Evolutionary conservation across 306 rosid species (phyloP), one percentile per base, ranked within the genome.

Genomic region (Senna tora): DNA sequence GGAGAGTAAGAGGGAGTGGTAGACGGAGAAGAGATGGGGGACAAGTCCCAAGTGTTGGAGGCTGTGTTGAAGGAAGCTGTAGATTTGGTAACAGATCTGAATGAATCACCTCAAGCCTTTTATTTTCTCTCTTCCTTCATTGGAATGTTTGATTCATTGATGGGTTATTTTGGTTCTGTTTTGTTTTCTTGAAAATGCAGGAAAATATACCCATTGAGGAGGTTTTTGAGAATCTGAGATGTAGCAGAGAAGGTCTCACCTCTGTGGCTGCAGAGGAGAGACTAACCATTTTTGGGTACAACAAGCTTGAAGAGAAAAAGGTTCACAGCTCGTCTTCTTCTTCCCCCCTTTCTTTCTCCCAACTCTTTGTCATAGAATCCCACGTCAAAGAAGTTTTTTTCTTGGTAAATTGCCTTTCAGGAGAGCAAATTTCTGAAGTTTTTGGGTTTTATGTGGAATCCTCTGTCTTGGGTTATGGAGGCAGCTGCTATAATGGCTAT

Each of bases 401-500:
- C 50, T 12, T 74, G 62, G 38, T 69, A 13, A 80, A 67, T 49
- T 75, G 2, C 74, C 76, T 74, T 84, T 50, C 87, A 94, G 98
- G 98, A 94, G 78, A 94, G 97, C 79, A 94, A 91, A 46, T 42
- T 94, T 55, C 57, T 94, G 79, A 94, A 89, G 86, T 94, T 87
- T 45, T 85, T 94, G 90, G 98, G 98, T 17, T 94, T 94, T 77
- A 94, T 94, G 98, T 94, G 98, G 98, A 94, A 94, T 69, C 98
- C 98, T 77, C 90, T 94, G 22, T 91, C 98, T 56, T 94, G 98
- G 98, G 98, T 94, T 49, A 94, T 94, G 98, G 98, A 94, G 75
- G 97, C 97, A 43, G 97, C 98, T 71, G 98, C 98, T 67, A 94
- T 94, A 22, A 94, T 94, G 98, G 97, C 98, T 9, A 94, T 94